A percentile compares a stretch with the other conserved stretches of the same genome.
phyloP scores from a whole-genome alignment of 306 rosid genomes.

The Benincasa hispida region DNA sequence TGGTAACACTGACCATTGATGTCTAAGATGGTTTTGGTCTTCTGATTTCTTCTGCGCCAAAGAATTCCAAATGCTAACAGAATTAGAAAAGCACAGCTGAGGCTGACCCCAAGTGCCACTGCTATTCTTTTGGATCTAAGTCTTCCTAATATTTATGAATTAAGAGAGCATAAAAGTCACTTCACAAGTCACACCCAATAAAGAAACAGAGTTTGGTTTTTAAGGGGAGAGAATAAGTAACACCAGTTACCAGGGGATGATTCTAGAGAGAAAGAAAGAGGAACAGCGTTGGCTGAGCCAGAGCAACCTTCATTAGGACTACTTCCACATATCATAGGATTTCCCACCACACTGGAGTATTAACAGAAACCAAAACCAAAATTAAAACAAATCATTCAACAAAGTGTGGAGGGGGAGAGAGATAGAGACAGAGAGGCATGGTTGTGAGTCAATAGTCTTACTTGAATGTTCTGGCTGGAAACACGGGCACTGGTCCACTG shows the following conservation, averaged over 20 bases:
- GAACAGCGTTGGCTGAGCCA: conserved; percentile 42
- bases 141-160: conserved; percentile 30
- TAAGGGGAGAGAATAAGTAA: background rate
- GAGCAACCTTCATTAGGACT: conserved; percentile 67
- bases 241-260: conserved; percentile 37
- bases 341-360: conserved; percentile 59
- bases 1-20: conserved; percentile 42
- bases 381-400: conserved; percentile 7
- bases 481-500: conserved; percentile 85
- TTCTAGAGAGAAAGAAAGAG: conserved; percentile 44
- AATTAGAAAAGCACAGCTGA: conserved; percentile 45
- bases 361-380: conserved; percentile 9
- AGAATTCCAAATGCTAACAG: conserved; percentile 36
- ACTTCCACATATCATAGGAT: conserved; percentile 74
- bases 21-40: conserved; percentile 41
- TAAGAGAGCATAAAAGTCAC: background rate
- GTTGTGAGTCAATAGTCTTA: conserved; percentile 26
- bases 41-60: conserved; percentile 57
- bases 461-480: conserved; percentile 88
- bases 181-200: background rate
- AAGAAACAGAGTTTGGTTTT: background rate
- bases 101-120: conserved; percentile 71
- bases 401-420: background rate
- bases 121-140: conserved; percentile 53
- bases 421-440: background rate